A percentile compares a stretch with the other conserved stretches of the same genome.
phyloP scores from a whole-genome alignment of 371 early-diverging fungal species.

The Mortierella sp. region DNA sequence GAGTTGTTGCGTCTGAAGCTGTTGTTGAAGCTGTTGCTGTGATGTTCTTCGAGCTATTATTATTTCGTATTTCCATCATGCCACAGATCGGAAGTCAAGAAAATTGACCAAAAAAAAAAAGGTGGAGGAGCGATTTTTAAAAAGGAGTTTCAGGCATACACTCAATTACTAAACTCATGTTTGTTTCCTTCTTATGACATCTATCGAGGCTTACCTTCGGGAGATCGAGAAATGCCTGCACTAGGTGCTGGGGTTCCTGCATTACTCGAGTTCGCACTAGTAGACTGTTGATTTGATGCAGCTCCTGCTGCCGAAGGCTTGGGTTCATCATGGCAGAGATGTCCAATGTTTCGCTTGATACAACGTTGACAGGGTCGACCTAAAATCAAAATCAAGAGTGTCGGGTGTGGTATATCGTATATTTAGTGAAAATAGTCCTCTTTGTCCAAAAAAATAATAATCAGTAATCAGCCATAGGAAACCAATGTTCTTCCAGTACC shows the following conservation, averaged over 20 bases:
- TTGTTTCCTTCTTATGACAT: too few relatives aligned
- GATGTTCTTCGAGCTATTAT: conserved; percentile 29
- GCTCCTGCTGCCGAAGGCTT: conserved; percentile 51
- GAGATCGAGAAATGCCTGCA: conserved; percentile 23
- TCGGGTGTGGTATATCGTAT: too few relatives aligned
- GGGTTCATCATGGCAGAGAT: conserved; percentile 90
- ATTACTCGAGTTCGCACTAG: conserved; percentile 20
- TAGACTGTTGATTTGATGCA: conserved; percentile 10
- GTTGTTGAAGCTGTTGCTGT: conserved; percentile 24
- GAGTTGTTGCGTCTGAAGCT: conserved; percentile 14
- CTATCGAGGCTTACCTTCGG: conserved; percentile 31
- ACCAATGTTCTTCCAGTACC: too few relatives aligned
- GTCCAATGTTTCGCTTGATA: conserved; percentile 92
- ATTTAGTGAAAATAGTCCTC: too few relatives aligned
- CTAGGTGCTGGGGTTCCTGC: conserved; percentile 32
- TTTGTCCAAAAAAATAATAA: too few relatives aligned
- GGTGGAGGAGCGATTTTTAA: too few relatives aligned
- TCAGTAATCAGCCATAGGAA: too few relatives aligned
- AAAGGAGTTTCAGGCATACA: too few relatives aligned
- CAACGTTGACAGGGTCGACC: conserved; percentile 95
- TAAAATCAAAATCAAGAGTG: conserved; percentile 24
- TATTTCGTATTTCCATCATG: too few relatives aligned
- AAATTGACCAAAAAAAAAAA: too few relatives aligned
- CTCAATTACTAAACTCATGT: too few relatives aligned
- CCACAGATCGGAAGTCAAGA: not conserved